phyloP scores from a whole-genome alignment of 129 eudicot genomes.

The Flaveria robusta region DNA sequence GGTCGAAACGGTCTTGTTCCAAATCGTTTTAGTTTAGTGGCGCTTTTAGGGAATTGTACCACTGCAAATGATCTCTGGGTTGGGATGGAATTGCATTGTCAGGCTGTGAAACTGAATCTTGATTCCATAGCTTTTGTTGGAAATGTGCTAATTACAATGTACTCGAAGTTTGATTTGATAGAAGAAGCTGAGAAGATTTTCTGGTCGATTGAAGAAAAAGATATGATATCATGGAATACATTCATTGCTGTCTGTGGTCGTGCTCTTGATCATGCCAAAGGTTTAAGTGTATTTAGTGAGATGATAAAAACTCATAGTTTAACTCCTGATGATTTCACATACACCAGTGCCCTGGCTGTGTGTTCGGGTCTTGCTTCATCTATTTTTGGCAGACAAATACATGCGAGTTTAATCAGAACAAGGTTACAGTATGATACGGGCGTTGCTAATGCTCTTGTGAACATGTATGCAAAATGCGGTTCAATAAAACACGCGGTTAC shows the following conservation, averaged over 20 bases:
- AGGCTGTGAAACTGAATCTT: conserved; percentile 57
- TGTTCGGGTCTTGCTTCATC: conserved; percentile 63
- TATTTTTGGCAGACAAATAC: conserved; percentile 66
- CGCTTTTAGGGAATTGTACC: conserved; percentile 46
- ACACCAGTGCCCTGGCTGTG: conserved; percentile 59
- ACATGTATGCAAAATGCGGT: conserved; percentile 86
- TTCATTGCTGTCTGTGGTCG: conserved; percentile 51
- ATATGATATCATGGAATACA: conserved; percentile 77
- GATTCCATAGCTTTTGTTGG: conserved; percentile 62
- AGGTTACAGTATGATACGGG: conserved; percentile 49
- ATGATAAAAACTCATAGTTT: conserved; percentile 41
- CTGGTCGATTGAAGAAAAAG: conserved; percentile 52
- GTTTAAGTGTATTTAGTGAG: conserved; percentile 47
- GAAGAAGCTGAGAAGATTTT: conserved; percentile 61
- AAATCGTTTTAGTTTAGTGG: conserved; percentile 61
- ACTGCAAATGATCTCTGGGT: conserved; percentile 34
- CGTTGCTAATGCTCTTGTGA: conserved; percentile 69
- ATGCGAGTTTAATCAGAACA: conserved; percentile 57
- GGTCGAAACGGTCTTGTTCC: conserved; percentile 56
- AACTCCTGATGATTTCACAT: conserved; percentile 65
- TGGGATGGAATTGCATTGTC: conserved; percentile 65
- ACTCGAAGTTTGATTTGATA: conserved; percentile 48
- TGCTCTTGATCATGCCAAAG: conserved; percentile 49
- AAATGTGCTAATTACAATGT: conserved; percentile 63
- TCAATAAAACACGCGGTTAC: conserved; percentile 49